phyloP scores from a whole-genome alignment of 1,139 yeast species.

The Protomyces arabidopsidicola region DNA sequence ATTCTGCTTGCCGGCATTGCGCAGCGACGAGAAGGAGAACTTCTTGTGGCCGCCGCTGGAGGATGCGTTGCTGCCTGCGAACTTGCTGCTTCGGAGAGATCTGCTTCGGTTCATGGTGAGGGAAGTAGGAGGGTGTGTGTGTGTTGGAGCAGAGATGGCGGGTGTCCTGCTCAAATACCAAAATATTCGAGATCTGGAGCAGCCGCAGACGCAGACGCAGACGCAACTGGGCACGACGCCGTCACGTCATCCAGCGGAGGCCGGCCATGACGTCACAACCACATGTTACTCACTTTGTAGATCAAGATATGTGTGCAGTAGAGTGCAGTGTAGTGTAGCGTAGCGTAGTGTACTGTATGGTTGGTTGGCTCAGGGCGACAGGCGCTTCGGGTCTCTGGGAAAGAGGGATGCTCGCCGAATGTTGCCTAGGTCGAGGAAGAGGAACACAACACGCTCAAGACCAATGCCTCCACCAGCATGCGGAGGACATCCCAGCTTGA shows the following conservation, averaged over 20 bases:
- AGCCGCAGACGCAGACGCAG: too few species aligned
- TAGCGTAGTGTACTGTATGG: too few species aligned
- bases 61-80: slow-evolving; percentile 12
- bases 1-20: slow-evolving; percentile 16
- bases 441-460: slow-evolving; percentile 96
- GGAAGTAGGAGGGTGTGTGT: too few species aligned
- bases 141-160: too few species aligned
- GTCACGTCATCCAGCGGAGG: too few species aligned
- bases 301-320: too few species aligned
- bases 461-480: slow-evolving; percentile 99
- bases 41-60: slow-evolving; percentile 12
- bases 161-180: too few species aligned
- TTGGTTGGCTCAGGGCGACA: slow-evolving; percentile 62
- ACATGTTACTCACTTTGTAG: too few species aligned
- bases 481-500: slow-evolving; percentile 92
- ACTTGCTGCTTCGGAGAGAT: slow-evolving; percentile 22
- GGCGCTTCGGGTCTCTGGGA: slow-evolving; percentile 98
- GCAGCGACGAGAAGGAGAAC: slow-evolving; percentile 23
- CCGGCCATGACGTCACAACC: too few species aligned
- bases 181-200: too few species aligned
- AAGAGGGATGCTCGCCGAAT: slow-evolving; percentile 94
- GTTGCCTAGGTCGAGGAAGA: slow-evolving; percentile 91
- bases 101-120: slow-evolving; percentile 20
- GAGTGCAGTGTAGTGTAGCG: too few species aligned
- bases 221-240: too few species aligned